Percentiles rank a stretch among this genome's conserved stretches.
Conservation (phyloP, 306 rosid genomes). For the Oxytropis ochrocephala region DNA sequence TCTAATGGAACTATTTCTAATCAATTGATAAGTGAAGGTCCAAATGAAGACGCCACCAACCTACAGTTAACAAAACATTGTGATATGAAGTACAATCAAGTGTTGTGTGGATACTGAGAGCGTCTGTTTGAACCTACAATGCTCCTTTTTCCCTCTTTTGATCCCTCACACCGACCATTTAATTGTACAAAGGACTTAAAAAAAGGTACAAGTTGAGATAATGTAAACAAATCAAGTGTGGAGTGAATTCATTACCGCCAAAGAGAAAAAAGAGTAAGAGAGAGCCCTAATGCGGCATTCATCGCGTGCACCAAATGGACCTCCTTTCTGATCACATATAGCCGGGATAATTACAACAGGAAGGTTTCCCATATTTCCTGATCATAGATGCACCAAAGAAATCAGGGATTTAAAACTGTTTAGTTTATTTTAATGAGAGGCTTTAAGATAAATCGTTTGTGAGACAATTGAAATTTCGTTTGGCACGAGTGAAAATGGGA, state of each 20-base stretch:
- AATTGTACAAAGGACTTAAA: no score
- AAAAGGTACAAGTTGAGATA: background rate
- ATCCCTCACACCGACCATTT: no score
- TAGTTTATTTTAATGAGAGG: no score
- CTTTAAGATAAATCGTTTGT: background rate
- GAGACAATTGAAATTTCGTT: background rate
- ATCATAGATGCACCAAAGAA: slow-evolving; percentile 2
- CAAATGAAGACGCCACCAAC: slow-evolving; percentile 69
- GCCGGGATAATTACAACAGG: slow-evolving; percentile 78
- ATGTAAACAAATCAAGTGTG: background rate
- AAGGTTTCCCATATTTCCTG: slow-evolving; percentile 94
- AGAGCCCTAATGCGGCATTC: slow-evolving; percentile 48
- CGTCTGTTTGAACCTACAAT: no score
- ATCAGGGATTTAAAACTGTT: no score
- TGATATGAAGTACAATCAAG: background rate
- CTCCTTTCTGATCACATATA: slow-evolving; percentile 60
- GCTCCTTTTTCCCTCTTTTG: no score
- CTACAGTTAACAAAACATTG: slow-evolving; percentile 28
- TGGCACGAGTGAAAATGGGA: background rate
- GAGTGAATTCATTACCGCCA: slow-evolving; percentile 53
- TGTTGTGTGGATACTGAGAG: no score
- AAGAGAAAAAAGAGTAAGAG: slow-evolving; percentile 82
- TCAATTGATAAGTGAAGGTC: slow-evolving; percentile 67
- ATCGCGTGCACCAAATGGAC: slow-evolving; percentile 58
- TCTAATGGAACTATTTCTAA: slow-evolving; percentile 35